Evolutionary conservation across 495 filamentous ascomycete genomes (phyloP), one percentile per base, ranked within the genome.

Genomic region (Aspergillus affinis): DNA sequence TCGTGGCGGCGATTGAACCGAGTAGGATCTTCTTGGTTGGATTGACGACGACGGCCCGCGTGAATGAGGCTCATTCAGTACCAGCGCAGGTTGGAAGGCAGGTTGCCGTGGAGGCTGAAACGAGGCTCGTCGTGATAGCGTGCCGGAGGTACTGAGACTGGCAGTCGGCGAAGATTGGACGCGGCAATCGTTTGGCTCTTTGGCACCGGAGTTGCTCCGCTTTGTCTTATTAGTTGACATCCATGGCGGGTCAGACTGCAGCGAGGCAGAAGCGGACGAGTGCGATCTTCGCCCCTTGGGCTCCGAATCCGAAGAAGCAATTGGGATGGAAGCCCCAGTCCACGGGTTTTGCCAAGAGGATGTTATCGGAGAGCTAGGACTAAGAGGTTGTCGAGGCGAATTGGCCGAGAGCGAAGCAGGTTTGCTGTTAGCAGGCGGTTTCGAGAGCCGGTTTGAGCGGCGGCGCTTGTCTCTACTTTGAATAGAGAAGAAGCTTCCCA

Each of bases 391-490:
- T 62, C 32, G 48, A n/a, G 62, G 51, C 29, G 52, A 53, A 54
- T 48, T 23, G 59, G 54, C 52, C 54, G 32, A 61, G 50, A 63
- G 7, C 47, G 49, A 47, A 55, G 17, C 18, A 2, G 54, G 51
- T 44, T 70, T 61, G 20, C 64, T 66, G 50, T 70, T 75, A 13
- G 72, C 72, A 21, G 71, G 68, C 19, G 79, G 77, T 47, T 82
- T 82, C 26, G 78, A 79, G 49, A 80, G 67, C 30, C 77, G 72
- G 36, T 75, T 78, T 23, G 69, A 65, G 45, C 69, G 72, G 55
- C 68, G 69, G 41, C 61, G 72, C 55, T 79, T 77, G 45, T 75
- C 65, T 69, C 67, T 74, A 47, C 64, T 69, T 61, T 61, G 62
- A 19, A 63, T 69, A 27, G 77, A 80, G 57, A 73, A 68, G 49